These are phyloP conservation scores for Coemansia pectinata DNA, from an alignment of 192 early-diverging fungal species.

Conservation along the genomic window DNA sequence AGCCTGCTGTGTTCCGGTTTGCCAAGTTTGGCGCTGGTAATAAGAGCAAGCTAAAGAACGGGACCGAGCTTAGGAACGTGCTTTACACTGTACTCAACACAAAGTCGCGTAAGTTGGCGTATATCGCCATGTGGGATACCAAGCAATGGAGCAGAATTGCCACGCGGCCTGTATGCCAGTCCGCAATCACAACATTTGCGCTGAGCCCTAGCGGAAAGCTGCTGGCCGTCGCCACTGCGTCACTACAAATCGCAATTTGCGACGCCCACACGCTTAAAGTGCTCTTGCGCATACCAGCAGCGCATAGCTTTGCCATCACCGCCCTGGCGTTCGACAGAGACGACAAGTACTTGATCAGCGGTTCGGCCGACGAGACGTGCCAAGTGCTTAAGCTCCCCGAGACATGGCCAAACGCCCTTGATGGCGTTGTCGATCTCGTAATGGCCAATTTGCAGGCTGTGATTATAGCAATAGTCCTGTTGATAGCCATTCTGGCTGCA, in stretches of 20 bases:
- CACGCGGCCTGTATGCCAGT: slow-evolving; percentile 27
- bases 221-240: slow-evolving; percentile 72
- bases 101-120: slow-evolving; percentile 39
- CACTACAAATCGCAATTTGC: slow-evolving; percentile 69
- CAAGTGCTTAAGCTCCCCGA: slow-evolving; percentile 61
- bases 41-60: slow-evolving; percentile 3
- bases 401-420: slow-evolving; percentile 39
- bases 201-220: slow-evolving; percentile 68
- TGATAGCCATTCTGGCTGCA: slow-evolving; percentile 31
- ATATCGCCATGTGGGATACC: slow-evolving; percentile 44
- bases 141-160: slow-evolving; percentile 25
- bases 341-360: slow-evolving; percentile 69
- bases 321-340: slow-evolving; percentile 71
- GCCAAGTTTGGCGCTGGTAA: slow-evolving; percentile 29
- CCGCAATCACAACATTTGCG: slow-evolving; percentile 42
- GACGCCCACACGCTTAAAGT: slow-evolving; percentile 62
- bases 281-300: slow-evolving; percentile 62
- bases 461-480: slow-evolving; percentile 26
- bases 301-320: slow-evolving; percentile 82
- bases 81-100: slow-evolving; percentile 55
- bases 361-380: slow-evolving; percentile 79
- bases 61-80: slow-evolving; percentile 8
- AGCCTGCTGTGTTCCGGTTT: slow-evolving; percentile 39
- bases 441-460: slow-evolving; percentile 22
- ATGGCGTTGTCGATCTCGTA: slow-evolving; percentile 2